Conservation (phyloP, 208 protist species). For the Porcisia hertigi region DNA sequence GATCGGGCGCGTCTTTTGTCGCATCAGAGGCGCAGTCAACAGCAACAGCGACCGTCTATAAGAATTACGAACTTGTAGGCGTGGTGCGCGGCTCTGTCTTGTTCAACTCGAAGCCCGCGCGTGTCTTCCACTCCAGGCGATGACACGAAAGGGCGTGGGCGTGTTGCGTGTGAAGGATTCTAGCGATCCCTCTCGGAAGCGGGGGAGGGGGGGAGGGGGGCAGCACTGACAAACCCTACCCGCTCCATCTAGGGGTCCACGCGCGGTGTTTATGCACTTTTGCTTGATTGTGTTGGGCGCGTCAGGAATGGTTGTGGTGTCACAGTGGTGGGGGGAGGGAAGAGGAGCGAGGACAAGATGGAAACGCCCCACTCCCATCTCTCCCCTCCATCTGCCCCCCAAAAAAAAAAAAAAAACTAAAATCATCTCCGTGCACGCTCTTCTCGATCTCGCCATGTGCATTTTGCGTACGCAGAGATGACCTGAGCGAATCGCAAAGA, state of each 20-base stretch:
- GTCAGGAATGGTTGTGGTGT: neutral
- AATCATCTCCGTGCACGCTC: too few relatives aligned
- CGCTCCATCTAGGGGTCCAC: neutral
- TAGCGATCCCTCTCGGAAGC: neutral
- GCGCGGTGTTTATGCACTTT: neutral
- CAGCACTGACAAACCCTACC: neutral
- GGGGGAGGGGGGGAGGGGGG: neutral
- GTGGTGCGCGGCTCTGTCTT: slow-evolving; percentile 55
- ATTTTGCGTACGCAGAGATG: too few relatives aligned
- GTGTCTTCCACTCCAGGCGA: slow-evolving; percentile 39
- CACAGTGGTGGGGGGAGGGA: neutral
- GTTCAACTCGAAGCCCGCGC: slow-evolving; percentile 77
- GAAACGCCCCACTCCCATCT: neutral
- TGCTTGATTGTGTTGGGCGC: neutral
- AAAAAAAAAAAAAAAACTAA: neutral
- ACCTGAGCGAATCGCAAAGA: neutral
- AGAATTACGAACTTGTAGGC: slow-evolving; percentile 74
- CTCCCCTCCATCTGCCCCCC: neutral
- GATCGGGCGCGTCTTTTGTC: neutral
- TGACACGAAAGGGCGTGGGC: neutral
- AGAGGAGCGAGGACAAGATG: neutral
- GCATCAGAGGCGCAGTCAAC: neutral
- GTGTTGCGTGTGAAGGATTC: neutral
- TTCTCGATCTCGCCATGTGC: too few relatives aligned
- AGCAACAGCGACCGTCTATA: slow-evolving; percentile 12